These are phyloP conservation scores for Penicillium fimorum DNA, from an alignment of 495 filamentous ascomycete genomes.

Conservation along the genomic window DNA sequence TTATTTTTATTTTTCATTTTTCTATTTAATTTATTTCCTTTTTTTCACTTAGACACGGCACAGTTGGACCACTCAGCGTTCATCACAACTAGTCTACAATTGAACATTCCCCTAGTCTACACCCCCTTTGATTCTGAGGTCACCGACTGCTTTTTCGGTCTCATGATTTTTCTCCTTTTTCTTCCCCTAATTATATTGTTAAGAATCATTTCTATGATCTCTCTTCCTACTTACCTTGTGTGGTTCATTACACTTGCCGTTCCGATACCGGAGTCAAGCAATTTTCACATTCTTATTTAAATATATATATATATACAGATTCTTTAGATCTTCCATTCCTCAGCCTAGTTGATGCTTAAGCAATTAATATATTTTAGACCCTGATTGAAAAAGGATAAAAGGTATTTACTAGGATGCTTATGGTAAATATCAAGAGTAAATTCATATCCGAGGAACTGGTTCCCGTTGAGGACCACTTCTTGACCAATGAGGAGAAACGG, in stretches of 20 bases:
- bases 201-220: not conserved
- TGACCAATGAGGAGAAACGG: not conserved
- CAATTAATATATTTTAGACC: slow-evolving; percentile 15
- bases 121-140: slow-evolving; percentile 19
- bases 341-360: slow-evolving; percentile 17
- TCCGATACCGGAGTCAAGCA: slow-evolving; percentile 34
- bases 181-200: slow-evolving; percentile 1
- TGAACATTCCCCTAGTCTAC: slow-evolving; percentile 26
- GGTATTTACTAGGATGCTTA: not conserved
- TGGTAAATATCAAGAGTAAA: not conserved
- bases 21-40: slow-evolving; percentile 12
- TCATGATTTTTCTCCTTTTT: slow-evolving; percentile 15
- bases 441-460: slow-evolving; percentile 40
- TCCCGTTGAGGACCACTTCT: slow-evolving; percentile 34
- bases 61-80: slow-evolving; percentile 23
- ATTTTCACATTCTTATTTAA: slow-evolving; percentile 21
- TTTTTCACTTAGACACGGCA: slow-evolving; percentile 29
- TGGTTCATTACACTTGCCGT: not conserved
- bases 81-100: slow-evolving; percentile 12
- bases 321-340: slow-evolving; percentile 30
- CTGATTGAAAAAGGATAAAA: slow-evolving; percentile 11
- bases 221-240: not conserved
- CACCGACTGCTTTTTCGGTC: slow-evolving; percentile 29
- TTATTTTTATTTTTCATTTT: slow-evolving; percentile 18
- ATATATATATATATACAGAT: slow-evolving; percentile 10